These are phyloP conservation scores for Actinomortierella ambigua DNA, from an alignment of 371 early-diverging fungal genomes.

Conservation along the genomic window DNA sequence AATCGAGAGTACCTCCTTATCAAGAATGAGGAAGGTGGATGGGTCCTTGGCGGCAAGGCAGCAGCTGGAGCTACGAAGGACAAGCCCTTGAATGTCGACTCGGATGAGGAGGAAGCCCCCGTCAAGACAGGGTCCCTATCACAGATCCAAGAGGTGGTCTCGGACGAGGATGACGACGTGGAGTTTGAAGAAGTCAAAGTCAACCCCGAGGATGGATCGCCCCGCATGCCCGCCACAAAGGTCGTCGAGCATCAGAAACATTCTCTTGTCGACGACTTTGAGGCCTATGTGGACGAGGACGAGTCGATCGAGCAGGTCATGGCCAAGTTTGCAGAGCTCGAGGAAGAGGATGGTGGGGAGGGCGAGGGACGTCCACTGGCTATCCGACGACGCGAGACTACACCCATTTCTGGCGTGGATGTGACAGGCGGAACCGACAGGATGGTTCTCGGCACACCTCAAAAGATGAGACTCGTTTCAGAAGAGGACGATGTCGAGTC, in stretches of 20 bases:
- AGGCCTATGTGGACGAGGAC: slow-evolving; percentile 58
- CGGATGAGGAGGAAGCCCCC: slow-evolving; percentile 29
- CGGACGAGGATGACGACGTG: slow-evolving; percentile 28
- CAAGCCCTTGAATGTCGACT: slow-evolving; percentile 41
- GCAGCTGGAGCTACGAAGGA: slow-evolving; percentile 28
- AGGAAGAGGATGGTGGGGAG: slow-evolving; percentile 24
- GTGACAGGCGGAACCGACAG: slow-evolving; percentile 6
- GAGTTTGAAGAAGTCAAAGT: slow-evolving; percentile 50
- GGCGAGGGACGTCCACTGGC: neutral
- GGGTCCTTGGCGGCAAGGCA: slow-evolving; percentile 61
- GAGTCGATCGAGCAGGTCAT: slow-evolving; percentile 60
- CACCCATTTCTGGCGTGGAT: neutral
- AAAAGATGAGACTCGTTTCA: neutral
- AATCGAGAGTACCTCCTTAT: slow-evolving; percentile 81
- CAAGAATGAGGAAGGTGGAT: slow-evolving; percentile 85
- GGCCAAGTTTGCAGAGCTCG: slow-evolving; percentile 55
- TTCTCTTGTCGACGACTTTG: slow-evolving; percentile 44
- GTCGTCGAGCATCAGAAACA: slow-evolving; percentile 9
- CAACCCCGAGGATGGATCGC: slow-evolving; percentile 1
- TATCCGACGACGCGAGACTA: neutral
- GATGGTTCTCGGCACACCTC: slow-evolving; percentile 1
- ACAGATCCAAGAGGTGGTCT: neutral
- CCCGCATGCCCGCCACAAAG: neutral
- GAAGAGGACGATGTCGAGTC: too few relatives aligned
- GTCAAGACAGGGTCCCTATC: slow-evolving; percentile 1